phyloP scores from a whole-genome alignment of 768 basidiomycete species.

The Calocybe cyanea region DNA sequence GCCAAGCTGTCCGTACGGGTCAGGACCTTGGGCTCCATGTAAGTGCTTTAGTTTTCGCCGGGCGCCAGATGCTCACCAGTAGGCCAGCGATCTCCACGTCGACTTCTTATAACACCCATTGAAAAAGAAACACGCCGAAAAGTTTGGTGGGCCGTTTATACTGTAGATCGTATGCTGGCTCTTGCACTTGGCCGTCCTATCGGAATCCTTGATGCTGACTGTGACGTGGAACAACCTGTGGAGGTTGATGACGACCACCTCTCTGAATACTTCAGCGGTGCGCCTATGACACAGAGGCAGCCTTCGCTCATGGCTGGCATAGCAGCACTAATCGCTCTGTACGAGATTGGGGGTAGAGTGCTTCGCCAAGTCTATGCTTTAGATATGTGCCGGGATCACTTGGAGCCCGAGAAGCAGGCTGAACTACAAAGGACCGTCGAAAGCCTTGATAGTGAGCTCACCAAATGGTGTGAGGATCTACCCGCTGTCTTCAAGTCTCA shows the following conservation, averaged over 20 bases:
- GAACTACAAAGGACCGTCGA: slow-evolving; percentile 81
- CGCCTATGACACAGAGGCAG: slow-evolving; percentile 47
- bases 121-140: slow-evolving; percentile 89
- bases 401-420: slow-evolving; percentile 69
- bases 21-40: slow-evolving; percentile 93
- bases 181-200: slow-evolving; percentile 85
- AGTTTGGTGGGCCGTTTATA: slow-evolving; percentile 94
- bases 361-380: slow-evolving; percentile 80
- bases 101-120: slow-evolving; percentile 62
- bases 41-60: slow-evolving; percentile 26
- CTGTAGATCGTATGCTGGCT: slow-evolving; percentile 88
- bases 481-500: slow-evolving; percentile 73
- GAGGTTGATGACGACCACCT: slow-evolving; percentile 81
- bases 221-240: slow-evolving; percentile 82
- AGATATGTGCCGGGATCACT: slow-evolving; percentile 68
- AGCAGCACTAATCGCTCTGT: slow-evolving; percentile 70
- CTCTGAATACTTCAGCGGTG: slow-evolving; percentile 67
- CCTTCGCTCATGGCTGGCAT: slow-evolving; percentile 81
- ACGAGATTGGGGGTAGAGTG: slow-evolving; percentile 81
- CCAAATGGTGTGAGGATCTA: slow-evolving; percentile 80
- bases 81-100: slow-evolving; percentile 73
- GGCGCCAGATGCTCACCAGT: too few species aligned
- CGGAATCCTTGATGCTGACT: slow-evolving; percentile 85
- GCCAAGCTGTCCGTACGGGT: slow-evolving; percentile 84
- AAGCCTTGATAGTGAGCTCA: slow-evolving; percentile 68